Percentiles rank a stretch among this genome's conserved stretches.
These are phyloP conservation scores for Phytophthora nicotianae DNA, from an alignment of 352 stramenopile genomes.

Conservation along the genomic window DNA sequence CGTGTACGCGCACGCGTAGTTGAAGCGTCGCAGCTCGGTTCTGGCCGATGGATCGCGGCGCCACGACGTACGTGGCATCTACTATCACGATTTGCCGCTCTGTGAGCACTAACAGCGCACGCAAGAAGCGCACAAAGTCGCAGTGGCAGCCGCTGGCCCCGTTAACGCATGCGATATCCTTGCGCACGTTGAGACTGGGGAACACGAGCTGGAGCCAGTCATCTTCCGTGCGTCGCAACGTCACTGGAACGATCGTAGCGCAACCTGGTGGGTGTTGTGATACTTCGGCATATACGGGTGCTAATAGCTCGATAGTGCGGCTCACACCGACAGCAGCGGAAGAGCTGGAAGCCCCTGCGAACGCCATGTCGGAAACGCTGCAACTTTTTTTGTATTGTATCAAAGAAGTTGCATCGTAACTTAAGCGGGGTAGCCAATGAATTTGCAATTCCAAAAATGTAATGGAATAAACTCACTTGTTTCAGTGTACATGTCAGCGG, in stretches of 20 bases:
- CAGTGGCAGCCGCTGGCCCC: conserved; percentile 46
- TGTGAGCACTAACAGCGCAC: conserved; percentile 45
- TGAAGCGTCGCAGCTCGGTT: conserved; percentile 52
- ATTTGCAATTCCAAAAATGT: no score
- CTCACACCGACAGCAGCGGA: conserved; percentile 6
- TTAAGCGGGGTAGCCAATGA: no score
- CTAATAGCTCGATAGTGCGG: conserved; percentile 44
- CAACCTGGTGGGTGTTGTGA: not conserved
- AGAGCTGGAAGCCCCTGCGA: conserved; percentile 4
- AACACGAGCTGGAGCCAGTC: conserved; percentile 49
- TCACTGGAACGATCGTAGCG: conserved; percentile 24
- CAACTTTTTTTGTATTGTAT: no score
- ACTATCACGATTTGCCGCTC: conserved; percentile 45
- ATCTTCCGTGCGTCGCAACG: conserved; percentile 33
- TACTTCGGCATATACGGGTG: conserved; percentile 40
- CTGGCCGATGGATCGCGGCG: conserved; percentile 7
- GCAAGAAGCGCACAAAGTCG: conserved; percentile 55
- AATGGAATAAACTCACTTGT: no score
- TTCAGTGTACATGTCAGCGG: no score
- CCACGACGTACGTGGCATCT: conserved; percentile 54
- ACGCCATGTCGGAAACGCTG: not conserved
- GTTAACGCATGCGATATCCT: conserved; percentile 58
- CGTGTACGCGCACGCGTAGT: conserved; percentile 50
- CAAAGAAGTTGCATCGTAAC: no score
- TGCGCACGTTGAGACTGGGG: conserved; percentile 25